Evolutionary conservation across 768 basidiomycete species (phyloP), one percentile per base, ranked within the genome.

Genomic region (Mycena vulgaris): DNA sequence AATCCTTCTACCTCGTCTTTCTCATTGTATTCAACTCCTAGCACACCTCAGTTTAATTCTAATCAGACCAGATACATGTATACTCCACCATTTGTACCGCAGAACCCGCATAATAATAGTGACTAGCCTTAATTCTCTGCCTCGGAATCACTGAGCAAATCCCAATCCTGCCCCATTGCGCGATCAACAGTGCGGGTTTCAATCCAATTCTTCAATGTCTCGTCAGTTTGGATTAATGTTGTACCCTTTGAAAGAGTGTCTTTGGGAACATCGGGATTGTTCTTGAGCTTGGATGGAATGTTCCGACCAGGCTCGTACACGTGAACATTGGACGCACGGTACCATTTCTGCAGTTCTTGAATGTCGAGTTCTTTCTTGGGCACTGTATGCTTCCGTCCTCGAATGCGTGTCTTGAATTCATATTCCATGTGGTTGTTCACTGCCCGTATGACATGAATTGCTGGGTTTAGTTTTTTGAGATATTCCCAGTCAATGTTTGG

Each of bases 401-500:
- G 52, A 3, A 55, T 31, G 8, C 71, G 33, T 2, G 75, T 57
- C 19, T 60, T 59, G n/a, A 77, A 39, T 42, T 74, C 51, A 2
- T 25, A n/a, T 45, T 78, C 72, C 47, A 77, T 62, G 52, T 76
- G 72, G 25, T 66, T 57, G 16, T 49, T 64, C 0, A 78, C 66
- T 27, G 63, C 63, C 0, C 58, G 64, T 7, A 77, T 49, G 1
- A 60, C 69, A 53, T 69, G 76, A 16, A 78, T 73, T 0, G 72
- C 72, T 7, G 75, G 73, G n/a, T 70, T 69, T 0, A 70, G 17
- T 19, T 69, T 64, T 42, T 75, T 75, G 3, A 78, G 27, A 23
- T 73, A 57, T 27, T 75, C 70, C 76, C 75, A 78, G 28, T 72
- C 65, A 17, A 71, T 60, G 63, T 73, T 70, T 8, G 77, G 76